Percentiles rank a stretch among this genome's conserved stretches.
Conservation (phyloP, 306 rosid genomes). For the Acacia confusa region DNA sequence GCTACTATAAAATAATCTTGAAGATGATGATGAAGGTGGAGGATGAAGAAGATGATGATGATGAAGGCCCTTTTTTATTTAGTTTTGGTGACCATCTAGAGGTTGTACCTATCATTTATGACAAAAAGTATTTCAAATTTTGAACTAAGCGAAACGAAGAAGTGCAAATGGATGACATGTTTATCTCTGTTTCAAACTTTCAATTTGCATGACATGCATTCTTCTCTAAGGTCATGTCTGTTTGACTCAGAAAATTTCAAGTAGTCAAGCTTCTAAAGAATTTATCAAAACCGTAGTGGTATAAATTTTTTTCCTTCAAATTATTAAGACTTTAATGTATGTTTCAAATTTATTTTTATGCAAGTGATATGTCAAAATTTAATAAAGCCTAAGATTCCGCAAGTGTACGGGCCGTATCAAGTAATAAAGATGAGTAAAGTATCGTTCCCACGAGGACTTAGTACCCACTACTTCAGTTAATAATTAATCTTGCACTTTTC, state of each 20-base stretch:
- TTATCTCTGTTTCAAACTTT: constrained; percentile 25
- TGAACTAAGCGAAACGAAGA: constrained; percentile 14
- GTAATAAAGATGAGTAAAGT: too few species aligned
- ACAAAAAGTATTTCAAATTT: constrained; percentile 22
- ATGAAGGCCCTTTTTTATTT: constrained; percentile 1
- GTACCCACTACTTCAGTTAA: too few species aligned
- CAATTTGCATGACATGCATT: constrained; percentile 11
- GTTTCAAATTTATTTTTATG: neutral
- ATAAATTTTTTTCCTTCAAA: neutral
- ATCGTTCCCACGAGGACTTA: too few species aligned
- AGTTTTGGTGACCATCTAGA: constrained; percentile 31
- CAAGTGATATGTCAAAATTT: too few species aligned
- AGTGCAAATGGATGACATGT: neutral
- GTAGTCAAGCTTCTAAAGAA: too few species aligned
- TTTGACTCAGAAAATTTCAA: too few species aligned
- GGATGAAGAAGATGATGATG: neutral
- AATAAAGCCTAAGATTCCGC: too few species aligned
- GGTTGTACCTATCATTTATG: constrained; percentile 26
- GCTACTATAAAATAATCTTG: constrained; percentile 64
- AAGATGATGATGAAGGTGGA: constrained; percentile 22
- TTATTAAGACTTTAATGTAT: neutral
- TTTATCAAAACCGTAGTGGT: too few species aligned
- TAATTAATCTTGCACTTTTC: too few species aligned
- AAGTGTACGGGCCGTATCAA: too few species aligned
- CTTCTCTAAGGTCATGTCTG: neutral